Evolutionary conservation across 2,329 filamentous ascomycete species (phyloP).

Genomic region (Verticillium nonalfalfae): DNA sequence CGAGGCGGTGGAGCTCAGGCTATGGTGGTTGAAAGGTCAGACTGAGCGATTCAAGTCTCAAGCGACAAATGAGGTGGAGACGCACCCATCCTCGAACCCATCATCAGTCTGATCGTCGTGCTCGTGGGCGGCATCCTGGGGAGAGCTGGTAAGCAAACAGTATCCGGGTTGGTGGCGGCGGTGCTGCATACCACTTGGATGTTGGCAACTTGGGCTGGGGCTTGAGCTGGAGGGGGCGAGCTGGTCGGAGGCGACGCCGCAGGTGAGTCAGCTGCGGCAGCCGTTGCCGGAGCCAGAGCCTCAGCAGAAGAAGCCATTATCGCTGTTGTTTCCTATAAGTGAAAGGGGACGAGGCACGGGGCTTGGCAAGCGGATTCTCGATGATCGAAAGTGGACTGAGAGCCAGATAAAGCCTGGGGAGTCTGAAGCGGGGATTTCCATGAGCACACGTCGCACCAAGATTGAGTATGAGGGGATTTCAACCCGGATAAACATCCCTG

Average conservation of each 20-base stretch:
- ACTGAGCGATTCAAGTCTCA: background rate
- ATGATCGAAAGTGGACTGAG: too few species aligned
- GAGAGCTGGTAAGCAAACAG: background rate
- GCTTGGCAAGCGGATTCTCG: too few species aligned
- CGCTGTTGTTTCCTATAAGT: background rate
- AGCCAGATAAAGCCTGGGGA: too few species aligned
- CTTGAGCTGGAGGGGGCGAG: background rate
- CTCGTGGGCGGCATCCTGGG: background rate
- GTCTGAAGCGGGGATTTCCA: too few species aligned
- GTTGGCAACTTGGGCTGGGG: background rate
- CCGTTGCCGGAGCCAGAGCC: background rate
- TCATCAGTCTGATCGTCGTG: background rate
- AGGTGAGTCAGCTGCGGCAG: background rate
- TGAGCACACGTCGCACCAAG: too few species aligned
- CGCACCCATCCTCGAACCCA: background rate
- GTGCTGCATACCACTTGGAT: background rate
- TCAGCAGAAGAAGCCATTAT: background rate
- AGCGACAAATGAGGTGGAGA: too few species aligned
- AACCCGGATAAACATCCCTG: too few species aligned
- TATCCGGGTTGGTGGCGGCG: background rate
- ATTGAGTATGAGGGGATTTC: too few species aligned
- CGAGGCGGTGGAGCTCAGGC: constrained; percentile 13
- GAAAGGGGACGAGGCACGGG: background rate
- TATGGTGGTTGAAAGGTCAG: background rate
- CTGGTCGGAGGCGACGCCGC: background rate